A percentile compares a stretch with the other conserved stretches of the same genome.
phyloP scores from a whole-genome alignment of 164 flowering plant genomes.

The Piper betle region DNA sequence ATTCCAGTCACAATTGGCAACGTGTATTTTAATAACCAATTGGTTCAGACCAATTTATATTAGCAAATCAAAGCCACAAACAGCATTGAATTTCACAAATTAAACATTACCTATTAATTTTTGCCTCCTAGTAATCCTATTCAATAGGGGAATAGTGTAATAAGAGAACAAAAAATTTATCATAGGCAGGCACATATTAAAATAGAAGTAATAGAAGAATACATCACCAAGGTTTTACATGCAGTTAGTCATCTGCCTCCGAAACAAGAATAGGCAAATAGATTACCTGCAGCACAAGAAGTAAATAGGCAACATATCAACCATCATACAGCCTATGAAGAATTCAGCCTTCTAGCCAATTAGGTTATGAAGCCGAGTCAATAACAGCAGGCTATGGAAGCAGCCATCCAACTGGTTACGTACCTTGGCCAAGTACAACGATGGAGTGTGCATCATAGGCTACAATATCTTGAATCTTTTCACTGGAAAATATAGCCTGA shows the following conservation, averaged over 20 bases:
- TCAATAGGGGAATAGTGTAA: not conserved
- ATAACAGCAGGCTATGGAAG: not conserved
- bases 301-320: conserved; percentile 1
- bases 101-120: no score
- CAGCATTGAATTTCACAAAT: not conserved
- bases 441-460: conserved; percentile 41
- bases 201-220: not conserved
- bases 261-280: conserved; percentile 54
- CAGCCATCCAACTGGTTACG: no score
- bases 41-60: not conserved
- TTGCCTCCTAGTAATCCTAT: not conserved
- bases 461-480: conserved; percentile 53
- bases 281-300: conserved; percentile 34
- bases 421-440: conserved; percentile 82
- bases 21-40: not conserved
- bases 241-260: conserved; percentile 20
- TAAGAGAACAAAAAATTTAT: not conserved
- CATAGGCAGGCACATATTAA: not conserved
- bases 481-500: conserved; percentile 59
- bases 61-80: not conserved
- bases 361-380: not conserved
- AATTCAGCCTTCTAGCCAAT: not conserved
- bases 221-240: conserved; percentile 25
- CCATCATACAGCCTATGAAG: not conserved
- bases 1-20: no score